These are phyloP conservation scores for Penicillium malachiteum DNA, from an alignment of 495 filamentous ascomycete species.

Conservation along the genomic window DNA sequence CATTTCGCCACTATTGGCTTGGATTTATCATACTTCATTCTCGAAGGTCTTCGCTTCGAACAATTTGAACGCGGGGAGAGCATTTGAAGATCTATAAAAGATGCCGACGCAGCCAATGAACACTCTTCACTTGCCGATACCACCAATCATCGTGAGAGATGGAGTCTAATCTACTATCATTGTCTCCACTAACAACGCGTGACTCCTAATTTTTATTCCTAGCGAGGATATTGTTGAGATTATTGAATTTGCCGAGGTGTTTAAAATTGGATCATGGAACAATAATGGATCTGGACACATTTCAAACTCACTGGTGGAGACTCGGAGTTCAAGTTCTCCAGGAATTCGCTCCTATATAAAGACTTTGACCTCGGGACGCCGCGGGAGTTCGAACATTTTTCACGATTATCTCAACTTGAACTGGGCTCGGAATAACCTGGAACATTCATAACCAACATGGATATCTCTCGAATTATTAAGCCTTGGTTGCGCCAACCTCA, in stretches of 20 bases:
- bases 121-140: not conserved
- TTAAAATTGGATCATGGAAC: not conserved
- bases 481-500: slow-evolving; percentile 31
- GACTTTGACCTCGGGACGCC: too few species aligned
- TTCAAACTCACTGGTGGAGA: too few species aligned
- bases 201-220: not conserved
- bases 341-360: too few species aligned
- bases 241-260: not conserved
- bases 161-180: not conserved
- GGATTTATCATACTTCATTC: not conserved
- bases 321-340: too few species aligned
- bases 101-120: not conserved
- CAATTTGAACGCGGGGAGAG: not conserved
- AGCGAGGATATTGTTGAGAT: too few species aligned
- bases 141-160: not conserved
- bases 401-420: too few species aligned
- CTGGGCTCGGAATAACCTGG: too few species aligned
- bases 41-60: not conserved
- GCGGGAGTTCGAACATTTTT: too few species aligned
- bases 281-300: too few species aligned
- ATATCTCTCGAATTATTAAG: slow-evolving; percentile 24
- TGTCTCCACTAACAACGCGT: not conserved
- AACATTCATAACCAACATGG: slow-evolving; percentile 6
- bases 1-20: not conserved
- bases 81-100: not conserved